These are phyloP conservation scores for Apiotrichum domesticum DNA, from an alignment of 1,284 basidiomycete genomes.

Conservation along the genomic window DNA sequence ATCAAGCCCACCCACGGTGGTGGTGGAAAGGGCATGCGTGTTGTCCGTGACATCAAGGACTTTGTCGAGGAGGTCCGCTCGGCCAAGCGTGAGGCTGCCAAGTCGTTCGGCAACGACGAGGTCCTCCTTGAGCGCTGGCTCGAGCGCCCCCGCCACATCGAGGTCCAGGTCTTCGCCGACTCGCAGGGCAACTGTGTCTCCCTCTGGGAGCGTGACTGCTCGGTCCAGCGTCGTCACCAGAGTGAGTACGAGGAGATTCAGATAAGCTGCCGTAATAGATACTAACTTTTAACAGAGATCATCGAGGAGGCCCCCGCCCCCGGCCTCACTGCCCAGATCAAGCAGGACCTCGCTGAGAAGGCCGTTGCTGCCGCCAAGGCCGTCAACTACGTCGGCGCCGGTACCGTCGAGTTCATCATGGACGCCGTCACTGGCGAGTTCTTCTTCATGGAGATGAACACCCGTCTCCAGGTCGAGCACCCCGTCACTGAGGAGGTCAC, in stretches of 20 bases:
- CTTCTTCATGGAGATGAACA: conserved; percentile 96
- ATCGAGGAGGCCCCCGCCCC: conserved; percentile 76
- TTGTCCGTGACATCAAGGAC: conserved; percentile 53
- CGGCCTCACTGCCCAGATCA: conserved; percentile 65
- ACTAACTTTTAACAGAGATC: conserved; percentile 28
- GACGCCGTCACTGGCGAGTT: conserved; percentile 78
- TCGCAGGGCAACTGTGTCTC: conserved; percentile 68
- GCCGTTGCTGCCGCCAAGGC: conserved; percentile 86
- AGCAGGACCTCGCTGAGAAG: conserved; percentile 74
- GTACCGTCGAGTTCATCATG: conserved; percentile 90
- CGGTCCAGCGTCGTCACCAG: conserved; percentile 87
- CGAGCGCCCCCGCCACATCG: conserved; percentile 73
- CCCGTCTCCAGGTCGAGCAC: conserved; percentile 87
- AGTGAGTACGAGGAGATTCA: conserved; percentile 43
- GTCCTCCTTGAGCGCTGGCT: conserved; percentile 85
- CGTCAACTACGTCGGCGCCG: conserved; percentile 82
- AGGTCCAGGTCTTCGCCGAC: conserved; percentile 87
- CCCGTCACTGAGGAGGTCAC: conserved; percentile 95
- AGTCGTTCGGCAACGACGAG: conserved; percentile 77
- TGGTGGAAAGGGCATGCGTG: conserved; percentile 64
- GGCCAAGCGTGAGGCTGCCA: conserved; percentile 78
- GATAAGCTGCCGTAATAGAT: no score
- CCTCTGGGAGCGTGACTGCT: conserved; percentile 90
- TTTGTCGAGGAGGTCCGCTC: conserved; percentile 65
- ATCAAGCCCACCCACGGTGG: conserved; percentile 68